A percentile compares a stretch with the other conserved stretches of the same genome.
Conservation (phyloP, 345 rosid species). For the Firmiana major region DNA sequence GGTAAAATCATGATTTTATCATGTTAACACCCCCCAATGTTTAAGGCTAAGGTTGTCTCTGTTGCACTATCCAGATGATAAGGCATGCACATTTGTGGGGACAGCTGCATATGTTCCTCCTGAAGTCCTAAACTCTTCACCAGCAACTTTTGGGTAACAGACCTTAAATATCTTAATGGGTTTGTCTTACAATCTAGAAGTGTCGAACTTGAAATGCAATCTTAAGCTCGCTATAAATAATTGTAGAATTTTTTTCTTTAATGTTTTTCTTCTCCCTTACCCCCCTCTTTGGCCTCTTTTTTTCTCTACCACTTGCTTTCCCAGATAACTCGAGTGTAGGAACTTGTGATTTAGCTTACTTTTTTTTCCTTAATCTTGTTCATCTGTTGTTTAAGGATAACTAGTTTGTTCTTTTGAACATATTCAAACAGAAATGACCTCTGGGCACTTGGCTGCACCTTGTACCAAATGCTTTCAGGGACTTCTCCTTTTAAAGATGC, state of each 20-base stretch:
- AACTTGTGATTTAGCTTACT: not conserved
- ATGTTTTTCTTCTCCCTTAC: conserved; percentile 19
- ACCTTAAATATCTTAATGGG: not conserved
- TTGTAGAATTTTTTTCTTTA: not conserved
- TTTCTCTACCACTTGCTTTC: not conserved
- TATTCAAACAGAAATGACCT: conserved; percentile 81
- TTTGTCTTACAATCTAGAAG: not conserved
- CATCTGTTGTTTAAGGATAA: conserved; percentile 22
- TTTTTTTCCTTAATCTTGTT: conserved; percentile 17
- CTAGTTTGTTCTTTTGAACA: conserved; percentile 29
- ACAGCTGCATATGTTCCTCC: conserved; percentile 99
- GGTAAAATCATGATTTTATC: conserved; percentile 39
- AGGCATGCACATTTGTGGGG: conserved; percentile 93
- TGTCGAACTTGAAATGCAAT: not conserved
- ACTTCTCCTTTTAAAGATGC: conserved; percentile 96
- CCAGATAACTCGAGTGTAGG: not conserved
- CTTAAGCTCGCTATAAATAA: not conserved
- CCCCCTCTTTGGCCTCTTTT: not conserved
- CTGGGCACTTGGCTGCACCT: conserved; percentile 98
- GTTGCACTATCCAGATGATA: conserved; percentile 60
- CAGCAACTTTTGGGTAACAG: conserved; percentile 88
- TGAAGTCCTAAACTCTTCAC: conserved; percentile 95
- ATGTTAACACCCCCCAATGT: not conserved
- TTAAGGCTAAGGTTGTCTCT: conserved; percentile 13
- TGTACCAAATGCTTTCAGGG: conserved; percentile 99